Evolutionary conservation across 805 yeast species (phyloP).

Genomic region (Starmerella scarabaei): DNA sequence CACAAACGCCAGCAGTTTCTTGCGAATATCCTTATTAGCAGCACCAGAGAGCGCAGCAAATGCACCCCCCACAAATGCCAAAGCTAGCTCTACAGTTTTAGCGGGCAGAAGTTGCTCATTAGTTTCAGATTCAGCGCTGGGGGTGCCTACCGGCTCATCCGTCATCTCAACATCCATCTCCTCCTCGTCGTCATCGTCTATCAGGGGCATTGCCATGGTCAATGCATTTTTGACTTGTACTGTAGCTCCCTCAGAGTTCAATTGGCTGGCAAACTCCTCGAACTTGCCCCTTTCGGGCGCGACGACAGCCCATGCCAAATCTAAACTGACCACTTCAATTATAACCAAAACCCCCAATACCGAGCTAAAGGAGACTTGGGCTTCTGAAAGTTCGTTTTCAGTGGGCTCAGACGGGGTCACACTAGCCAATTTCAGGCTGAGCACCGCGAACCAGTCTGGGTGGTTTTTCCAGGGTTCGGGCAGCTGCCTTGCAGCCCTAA

Average conservation of each 20-base stretch:
- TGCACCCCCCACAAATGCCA: neutral
- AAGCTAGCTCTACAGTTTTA: neutral
- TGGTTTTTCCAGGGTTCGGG: constrained; percentile 4
- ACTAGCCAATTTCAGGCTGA: constrained; percentile 1
- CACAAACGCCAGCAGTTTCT: neutral
- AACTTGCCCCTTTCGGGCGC: constrained; percentile 3
- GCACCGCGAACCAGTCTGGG: constrained; percentile 5
- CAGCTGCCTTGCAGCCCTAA: neutral
- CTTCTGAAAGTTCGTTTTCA: neutral
- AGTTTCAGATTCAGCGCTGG: neutral
- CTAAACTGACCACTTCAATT: constrained; percentile 2
- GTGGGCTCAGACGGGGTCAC: too few species aligned
- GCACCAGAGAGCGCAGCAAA: neutral
- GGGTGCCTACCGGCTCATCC: neutral
- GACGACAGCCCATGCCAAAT: constrained; percentile 4
- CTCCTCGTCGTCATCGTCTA: constrained; percentile 14
- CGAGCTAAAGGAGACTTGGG: neutral
- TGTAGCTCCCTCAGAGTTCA: neutral
- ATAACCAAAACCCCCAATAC: constrained; percentile 5
- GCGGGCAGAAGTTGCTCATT: neutral
- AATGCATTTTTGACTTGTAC: constrained; percentile 7
- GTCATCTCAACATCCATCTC: constrained; percentile 3
- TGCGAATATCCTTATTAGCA: neutral
- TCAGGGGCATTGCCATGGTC: constrained; percentile 15
- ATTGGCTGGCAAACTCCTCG: neutral